Conservation (phyloP, 768 basidiomycete species). For the Boletus barrowsii region DNA sequence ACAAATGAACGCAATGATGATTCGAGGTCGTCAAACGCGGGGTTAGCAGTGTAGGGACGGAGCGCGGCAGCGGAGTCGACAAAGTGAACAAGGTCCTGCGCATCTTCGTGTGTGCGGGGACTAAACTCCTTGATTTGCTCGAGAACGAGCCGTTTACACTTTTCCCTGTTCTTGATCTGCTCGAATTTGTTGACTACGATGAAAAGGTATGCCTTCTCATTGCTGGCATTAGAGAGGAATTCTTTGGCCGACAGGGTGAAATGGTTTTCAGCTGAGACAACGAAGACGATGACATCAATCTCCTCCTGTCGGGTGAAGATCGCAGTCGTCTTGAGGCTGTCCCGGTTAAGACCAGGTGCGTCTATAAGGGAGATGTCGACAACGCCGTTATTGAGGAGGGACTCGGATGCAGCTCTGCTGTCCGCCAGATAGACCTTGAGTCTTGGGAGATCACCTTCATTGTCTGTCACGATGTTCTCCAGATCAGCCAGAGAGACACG, state of each 20-base stretch:
- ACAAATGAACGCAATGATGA: constrained; percentile 90
- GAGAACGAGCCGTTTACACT: constrained; percentile 82
- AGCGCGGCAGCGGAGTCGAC: constrained; percentile 86
- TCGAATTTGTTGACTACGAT: constrained; percentile 99
- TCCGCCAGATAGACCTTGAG: constrained; percentile 91
- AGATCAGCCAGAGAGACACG: constrained; percentile 65
- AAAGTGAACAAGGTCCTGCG: constrained; percentile 94
- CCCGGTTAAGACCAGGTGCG: constrained; percentile 95
- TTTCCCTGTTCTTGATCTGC: constrained; percentile 92
- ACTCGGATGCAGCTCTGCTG: constrained; percentile 70
- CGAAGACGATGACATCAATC: constrained; percentile 98
- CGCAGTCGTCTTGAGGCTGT: constrained; percentile 91
- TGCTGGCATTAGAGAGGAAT: constrained; percentile 88
- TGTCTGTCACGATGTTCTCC: constrained; percentile 68
- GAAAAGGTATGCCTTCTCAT: constrained; percentile 97
- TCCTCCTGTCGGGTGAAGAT: constrained; percentile 95
- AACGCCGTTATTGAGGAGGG: constrained; percentile 90
- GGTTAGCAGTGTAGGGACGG: constrained; percentile 60
- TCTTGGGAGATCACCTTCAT: constrained; percentile 55
- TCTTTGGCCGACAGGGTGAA: constrained; percentile 95
- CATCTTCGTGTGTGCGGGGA: constrained; percentile 88
- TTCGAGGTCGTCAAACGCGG: constrained; percentile 85
- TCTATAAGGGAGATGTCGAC: constrained; percentile 99
- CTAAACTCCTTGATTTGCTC: constrained; percentile 93
- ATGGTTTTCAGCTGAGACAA: constrained; percentile 97